Evolutionary conservation across 2,329 filamentous ascomycete species (phyloP), one percentile per base, ranked within the genome.

Genomic region (Diplodia corticola): DNA sequence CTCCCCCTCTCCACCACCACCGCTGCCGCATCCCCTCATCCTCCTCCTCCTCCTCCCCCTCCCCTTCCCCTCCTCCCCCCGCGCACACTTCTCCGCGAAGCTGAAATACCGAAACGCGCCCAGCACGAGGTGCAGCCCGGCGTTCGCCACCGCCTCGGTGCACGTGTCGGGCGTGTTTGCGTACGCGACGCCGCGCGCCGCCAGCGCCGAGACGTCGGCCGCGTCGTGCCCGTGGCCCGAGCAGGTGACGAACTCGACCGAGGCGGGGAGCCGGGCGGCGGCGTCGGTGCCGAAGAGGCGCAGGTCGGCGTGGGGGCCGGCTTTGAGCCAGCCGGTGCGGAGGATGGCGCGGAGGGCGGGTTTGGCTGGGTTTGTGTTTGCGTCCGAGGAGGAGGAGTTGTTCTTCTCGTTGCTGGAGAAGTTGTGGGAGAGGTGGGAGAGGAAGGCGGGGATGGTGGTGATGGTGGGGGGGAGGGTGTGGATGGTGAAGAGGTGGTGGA

Each of bases 101-200:
- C 86, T 82, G 13, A 92, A 83, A 53, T 86, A 83, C 61, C 90
- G 87, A 79, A 91, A 92, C 15, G 86, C 87, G 9, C 85, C 85
- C 59, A 93, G 84, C 70, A 92, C 85, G 70, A 90, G 84, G 72
- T 87, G 88, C 48, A 91, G 81, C 20, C 88, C 86, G 68, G 90
- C 86, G 75, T 92, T 90, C 60, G 89, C 89, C 1, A 92, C 89
- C 4, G 89, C 86, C 72, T 92, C 90, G 6, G 88, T 88, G 40
- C 88, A 89, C 0, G 89, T 89, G 1, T 87, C 83, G 1, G 89
- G 89, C 2, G 87, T 85, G 77, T 92, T 92, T 81, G 89, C 92
- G 78, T 92, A 92, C 61, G 89, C 78, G 68, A 91, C 85, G 44
- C 87, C 85, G 13, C 55, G 37, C 22, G 35, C 55, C 7, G 15